Evolutionary conservation across 306 rosid genomes (phyloP), one percentile per base, ranked within the genome.

Genomic region (Dalbergia oliveri): DNA sequence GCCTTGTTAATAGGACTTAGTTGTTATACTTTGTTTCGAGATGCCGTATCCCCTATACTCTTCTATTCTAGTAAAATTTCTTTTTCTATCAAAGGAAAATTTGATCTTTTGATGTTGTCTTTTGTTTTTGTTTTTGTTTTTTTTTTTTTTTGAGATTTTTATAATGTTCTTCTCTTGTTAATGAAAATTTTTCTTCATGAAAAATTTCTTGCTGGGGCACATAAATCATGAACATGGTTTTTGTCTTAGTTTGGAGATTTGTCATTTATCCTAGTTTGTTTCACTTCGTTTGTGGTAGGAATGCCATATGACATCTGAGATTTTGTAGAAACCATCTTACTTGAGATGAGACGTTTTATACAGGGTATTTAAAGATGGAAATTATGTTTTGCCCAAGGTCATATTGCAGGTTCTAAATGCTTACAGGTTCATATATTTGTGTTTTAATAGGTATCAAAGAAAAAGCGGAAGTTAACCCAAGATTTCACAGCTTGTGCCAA

Each of bases 401-500:
- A 56, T 16, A n/a, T 64, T 33, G 53, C 49, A 9, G 69, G 72
- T 68, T 61, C 39, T 34, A 77, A 45, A 72, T 68, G 76, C 70
- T 57, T 54, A 47, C 49, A 60, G 44, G 16, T 73, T 77, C 70
- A 50, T 49, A 65, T 71, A 53, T 67, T 82, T 50, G 60, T 59
- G 41, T 81, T 68, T 69, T 51, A 11, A 70, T 54, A 93, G 98
- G 92, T 88, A 90, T 72, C 91, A 81, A 83, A 86, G 85, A 87
- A 86, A n/a, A 84, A 77, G 89, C 91, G 54, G 92, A 87, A 78
- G 85, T 82, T 90, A 78, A 76, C 80, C 76, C 98, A 90, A 80
- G 94, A 93, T 76, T 86, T 88, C 88, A 78, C 91, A 35, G 94
- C 97, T 84, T 80, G 67, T 80, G 92, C 93, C 61, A 90, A 83